phyloP scores from a whole-genome alignment of 169 alveolate genomes.

The Theileria luwenshuni region DNA sequence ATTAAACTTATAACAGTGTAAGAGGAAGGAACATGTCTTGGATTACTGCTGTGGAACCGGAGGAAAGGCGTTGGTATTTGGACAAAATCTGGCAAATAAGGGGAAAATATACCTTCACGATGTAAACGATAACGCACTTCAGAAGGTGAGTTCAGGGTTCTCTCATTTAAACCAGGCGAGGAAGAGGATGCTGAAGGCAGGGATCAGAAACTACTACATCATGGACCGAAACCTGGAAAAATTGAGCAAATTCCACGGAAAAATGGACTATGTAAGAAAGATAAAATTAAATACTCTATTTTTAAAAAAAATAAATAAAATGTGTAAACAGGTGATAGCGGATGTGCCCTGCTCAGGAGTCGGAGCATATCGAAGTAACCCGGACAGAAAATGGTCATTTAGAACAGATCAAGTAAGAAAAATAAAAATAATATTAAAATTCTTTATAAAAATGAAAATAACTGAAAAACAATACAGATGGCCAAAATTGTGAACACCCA shows the following conservation, averaged over 20 bases:
- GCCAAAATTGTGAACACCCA: constrained; percentile 61
- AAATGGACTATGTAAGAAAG: constrained; percentile 87
- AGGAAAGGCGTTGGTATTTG: constrained; percentile 91
- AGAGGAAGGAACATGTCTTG: constrained; percentile 88
- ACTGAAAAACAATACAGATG: constrained; percentile 14
- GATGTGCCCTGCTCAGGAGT: constrained; percentile 95
- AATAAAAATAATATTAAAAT: constrained; percentile 3
- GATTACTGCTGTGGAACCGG: constrained; percentile 95
- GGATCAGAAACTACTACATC: constrained; percentile 85
- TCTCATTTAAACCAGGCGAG: constrained; percentile 78
- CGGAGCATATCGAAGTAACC: constrained; percentile 92
- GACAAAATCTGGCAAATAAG: constrained; percentile 84
- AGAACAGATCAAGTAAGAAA: constrained; percentile 71
- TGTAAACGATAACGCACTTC: constrained; percentile 72
- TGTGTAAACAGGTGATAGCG: constrained; percentile 68
- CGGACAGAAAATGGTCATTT: constrained; percentile 90
- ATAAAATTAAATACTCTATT: neutral
- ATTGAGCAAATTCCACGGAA: constrained; percentile 71
- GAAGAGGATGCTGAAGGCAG: constrained; percentile 88
- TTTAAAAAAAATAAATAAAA: neutral
- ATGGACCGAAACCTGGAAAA: constrained; percentile 72
- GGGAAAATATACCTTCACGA: constrained; percentile 92
- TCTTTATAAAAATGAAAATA: neutral
- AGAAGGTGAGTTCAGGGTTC: constrained; percentile 31
- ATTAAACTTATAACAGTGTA: constrained; percentile 67